Conservation (phyloP, 148 eudicot species). For the Rhododendron ferrugineum region DNA sequence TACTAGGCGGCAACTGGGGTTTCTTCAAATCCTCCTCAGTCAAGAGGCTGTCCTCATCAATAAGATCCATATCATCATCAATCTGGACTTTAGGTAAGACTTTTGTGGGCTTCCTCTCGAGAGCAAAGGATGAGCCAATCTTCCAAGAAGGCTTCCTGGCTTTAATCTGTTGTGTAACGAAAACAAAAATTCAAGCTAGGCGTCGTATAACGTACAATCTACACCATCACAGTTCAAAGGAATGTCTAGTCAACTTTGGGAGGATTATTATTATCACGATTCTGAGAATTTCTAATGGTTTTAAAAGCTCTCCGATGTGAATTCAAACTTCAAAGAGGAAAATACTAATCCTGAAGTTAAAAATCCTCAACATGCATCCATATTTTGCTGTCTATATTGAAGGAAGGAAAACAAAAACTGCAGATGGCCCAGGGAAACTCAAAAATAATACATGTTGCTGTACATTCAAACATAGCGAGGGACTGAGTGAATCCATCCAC, state of each 20-base stretch:
- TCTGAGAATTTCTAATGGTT: not conserved
- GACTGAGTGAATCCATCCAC: not conserved
- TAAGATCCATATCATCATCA: constrained; percentile 73
- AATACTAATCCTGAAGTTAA: not conserved
- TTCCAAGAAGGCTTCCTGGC: constrained; percentile 86
- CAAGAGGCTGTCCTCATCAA: constrained; percentile 88
- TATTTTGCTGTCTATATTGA: not conserved
- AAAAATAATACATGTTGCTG: not conserved
- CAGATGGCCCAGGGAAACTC: not conserved
- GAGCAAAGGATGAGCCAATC: constrained; percentile 77
- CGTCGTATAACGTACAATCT: not conserved
- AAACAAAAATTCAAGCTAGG: not conserved
- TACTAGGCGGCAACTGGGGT: constrained; percentile 63
- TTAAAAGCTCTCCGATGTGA: not conserved
- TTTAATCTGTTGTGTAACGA: constrained; percentile 30
- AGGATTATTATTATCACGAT: not conserved
- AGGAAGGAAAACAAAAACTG: not conserved
- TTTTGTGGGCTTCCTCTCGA: constrained; percentile 51
- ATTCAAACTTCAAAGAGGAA: not conserved
- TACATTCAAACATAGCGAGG: not conserved
- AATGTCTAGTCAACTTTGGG: not conserved
- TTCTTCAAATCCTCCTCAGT: constrained; percentile 88
- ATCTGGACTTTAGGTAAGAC: constrained; percentile 62
- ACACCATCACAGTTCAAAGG: not conserved
- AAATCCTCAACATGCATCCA: not conserved